Conservation (phyloP, 805 yeast species). For the Priceomyces haplophilus region DNA sequence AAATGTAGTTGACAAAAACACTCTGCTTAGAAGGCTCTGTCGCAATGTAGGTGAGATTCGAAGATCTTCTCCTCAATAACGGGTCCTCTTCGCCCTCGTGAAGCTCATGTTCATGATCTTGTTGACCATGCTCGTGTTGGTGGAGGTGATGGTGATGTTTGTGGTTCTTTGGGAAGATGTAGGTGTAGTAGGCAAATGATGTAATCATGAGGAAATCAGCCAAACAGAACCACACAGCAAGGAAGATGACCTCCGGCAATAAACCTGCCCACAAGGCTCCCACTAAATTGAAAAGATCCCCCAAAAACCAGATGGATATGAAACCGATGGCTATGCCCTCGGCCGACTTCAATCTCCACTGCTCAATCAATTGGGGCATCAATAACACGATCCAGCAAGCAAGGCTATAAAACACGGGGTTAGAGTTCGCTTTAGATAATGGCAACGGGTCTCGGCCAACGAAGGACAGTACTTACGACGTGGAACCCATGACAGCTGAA, state of each 20-base stretch:
- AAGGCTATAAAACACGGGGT: slow-evolving; percentile 33
- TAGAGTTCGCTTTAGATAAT: slow-evolving; percentile 1
- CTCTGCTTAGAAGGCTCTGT: slow-evolving; percentile 47
- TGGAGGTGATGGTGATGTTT: slow-evolving; percentile 13
- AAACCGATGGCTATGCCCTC: slow-evolving; percentile 75
- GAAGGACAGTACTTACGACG: slow-evolving; percentile 39
- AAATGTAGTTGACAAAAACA: slow-evolving; percentile 46
- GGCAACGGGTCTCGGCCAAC: neutral
- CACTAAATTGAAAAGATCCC: slow-evolving; percentile 63
- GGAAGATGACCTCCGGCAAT: slow-evolving; percentile 63
- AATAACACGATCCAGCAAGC: slow-evolving; percentile 80
- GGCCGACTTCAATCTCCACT: slow-evolving; percentile 71
- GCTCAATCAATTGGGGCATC: slow-evolving; percentile 76
- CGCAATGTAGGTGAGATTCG: slow-evolving; percentile 50
- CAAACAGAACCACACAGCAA: slow-evolving; percentile 75
- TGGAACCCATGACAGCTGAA: slow-evolving; percentile 67
- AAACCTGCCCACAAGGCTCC: slow-evolving; percentile 72
- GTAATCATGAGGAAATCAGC: slow-evolving; percentile 60
- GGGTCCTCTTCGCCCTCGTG: slow-evolving; percentile 22
- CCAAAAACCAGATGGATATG: slow-evolving; percentile 65
- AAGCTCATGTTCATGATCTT: slow-evolving; percentile 11
- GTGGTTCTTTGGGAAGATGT: slow-evolving; percentile 40
- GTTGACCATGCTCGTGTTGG: slow-evolving; percentile 10
- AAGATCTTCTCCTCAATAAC: slow-evolving; percentile 47
- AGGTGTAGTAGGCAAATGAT: slow-evolving; percentile 57